Evolutionary conservation across 495 filamentous ascomycete genomes (phyloP), one percentile per base, ranked within the genome.

Genomic region (Aspergillus funiculosus): DNA sequence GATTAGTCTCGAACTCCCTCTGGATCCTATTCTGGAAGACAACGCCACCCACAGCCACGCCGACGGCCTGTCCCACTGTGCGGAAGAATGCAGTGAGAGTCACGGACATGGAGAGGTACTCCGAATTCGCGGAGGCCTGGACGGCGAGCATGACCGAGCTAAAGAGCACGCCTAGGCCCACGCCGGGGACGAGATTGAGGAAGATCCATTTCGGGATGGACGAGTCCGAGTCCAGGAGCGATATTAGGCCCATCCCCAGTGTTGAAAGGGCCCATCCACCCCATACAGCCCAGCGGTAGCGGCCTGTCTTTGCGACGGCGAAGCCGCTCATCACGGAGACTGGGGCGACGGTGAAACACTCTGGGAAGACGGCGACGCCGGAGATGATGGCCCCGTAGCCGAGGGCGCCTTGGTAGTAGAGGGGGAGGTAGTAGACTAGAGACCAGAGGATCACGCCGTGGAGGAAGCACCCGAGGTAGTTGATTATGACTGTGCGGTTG

Each of bases 21-120:
- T 63, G 63, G 62, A 84, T 74, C 25, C 66, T 66, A 29, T 81
- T 81, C 54, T 82, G 76, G 59, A 84, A 84, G 6, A 78, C 64
- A 1, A 72, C 71, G 10, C 75, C 73, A 3, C 76, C 77, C 17
- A 79, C 59, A 2, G 77, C 76, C 10, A 80, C 69, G 2, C 77
- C 77, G 9, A 80, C 44, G 0, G 67, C 64, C 34, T 78, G 73
- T 22, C 77, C 77, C 14, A 77, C 50, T 1, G 71, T 65, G 13
- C 77, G 74, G 51, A 78, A 67, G 61, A 81, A 79, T n/a, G 66
- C 67, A 43, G 72, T 71, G 62, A 77, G 73, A 10, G 63, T 69
- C 0, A 71, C 66, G 0, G 74, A 72, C 40, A 72, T 67, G 0
- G 69, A 61, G n/a, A 72, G 59, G 35, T 74, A 60, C 14, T 61